Base-by-base conservation (phyloP, 495 filamentous ascomycete species). In the Trichoderma erinaceum region DNA sequence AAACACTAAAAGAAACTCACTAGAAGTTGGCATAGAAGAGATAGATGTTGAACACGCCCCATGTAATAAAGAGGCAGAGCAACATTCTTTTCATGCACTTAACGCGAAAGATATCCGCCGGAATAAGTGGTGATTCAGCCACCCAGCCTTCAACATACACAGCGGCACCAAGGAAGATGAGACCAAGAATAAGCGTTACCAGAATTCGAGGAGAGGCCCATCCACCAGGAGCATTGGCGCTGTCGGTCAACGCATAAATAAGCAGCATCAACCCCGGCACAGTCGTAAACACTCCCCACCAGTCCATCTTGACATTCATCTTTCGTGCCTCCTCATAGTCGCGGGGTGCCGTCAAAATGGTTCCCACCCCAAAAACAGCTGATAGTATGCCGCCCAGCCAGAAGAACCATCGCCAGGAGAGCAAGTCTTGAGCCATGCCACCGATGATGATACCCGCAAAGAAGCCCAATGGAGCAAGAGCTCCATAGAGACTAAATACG, bases 381-480 rank as follows among this genome's bases (percentile, higher is more conserved):
- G 79, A 72, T 18, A 85, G 71, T 8, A 82, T 78, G 0, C 87
- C 78, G 0, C 91, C 92, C 68, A 96, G 83, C 76, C 83, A 97
- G 73, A 96, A 95, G 74, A 91, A 96, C 86, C 88, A 92, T 27
- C 86, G 75, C 89, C 90, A 96, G 1, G 73, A 78, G 0, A 87
- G 74, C 63, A 83, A 89, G 68, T 92, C 80, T 4, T 84, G 88
- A 3, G 85, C 82, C 1, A 92, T 32, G 0, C 92, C 92, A 7
- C 91, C 90, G 65, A 92, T 85, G 74, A 95, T 91, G 61, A 96
- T 91, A 1, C 92, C 92, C 11, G 85, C 73, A 70, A 91, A 96
- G 78, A 96, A 96, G 0, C 92, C 92, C 0, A 93, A 69, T 0
- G 89, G 87, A 0, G 92, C 91, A 69, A 86, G 87, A 0, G 88